Evolutionary conservation across 768 basidiomycete species (phyloP).

Genomic region (Boletus sp.): DNA sequence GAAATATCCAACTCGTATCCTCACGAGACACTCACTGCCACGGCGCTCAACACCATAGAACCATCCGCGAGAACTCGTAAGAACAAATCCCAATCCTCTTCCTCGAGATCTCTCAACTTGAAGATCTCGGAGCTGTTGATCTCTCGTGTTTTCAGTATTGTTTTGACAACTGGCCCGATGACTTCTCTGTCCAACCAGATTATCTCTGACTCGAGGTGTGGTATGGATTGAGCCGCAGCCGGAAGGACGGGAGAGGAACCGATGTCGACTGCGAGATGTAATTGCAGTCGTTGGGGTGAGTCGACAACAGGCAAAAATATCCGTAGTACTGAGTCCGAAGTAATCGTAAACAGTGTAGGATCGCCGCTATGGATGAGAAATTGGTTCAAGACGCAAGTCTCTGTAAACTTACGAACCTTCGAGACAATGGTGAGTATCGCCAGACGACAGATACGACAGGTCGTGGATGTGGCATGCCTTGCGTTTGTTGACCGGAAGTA

Average conservation of each 20-base stretch:
- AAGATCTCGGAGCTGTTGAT: conserved; percentile 22
- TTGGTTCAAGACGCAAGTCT: conserved; percentile 1
- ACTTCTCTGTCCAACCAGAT: conserved; percentile 71
- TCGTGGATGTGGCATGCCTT: conserved; percentile 71
- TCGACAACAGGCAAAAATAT: conserved; percentile 89
- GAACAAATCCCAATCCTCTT: conserved; percentile 80
- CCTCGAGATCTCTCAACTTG: conserved; percentile 58
- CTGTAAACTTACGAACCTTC: conserved; percentile 45
- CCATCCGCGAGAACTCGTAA: conserved; percentile 70
- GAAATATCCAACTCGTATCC: not conserved
- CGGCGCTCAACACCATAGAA: conserved; percentile 68
- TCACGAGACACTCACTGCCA: conserved; percentile 53
- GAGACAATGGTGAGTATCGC: conserved; percentile 68
- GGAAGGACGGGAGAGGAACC: conserved; percentile 55
- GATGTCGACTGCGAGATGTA: conserved; percentile 76
- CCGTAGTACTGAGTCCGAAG: conserved; percentile 77
- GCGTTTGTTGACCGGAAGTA: conserved; percentile 66
- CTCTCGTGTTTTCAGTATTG: conserved; percentile 38
- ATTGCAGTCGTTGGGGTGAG: conserved; percentile 77
- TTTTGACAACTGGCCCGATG: conserved; percentile 47
- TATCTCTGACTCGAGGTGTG: conserved; percentile 44
- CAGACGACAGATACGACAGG: conserved; percentile 68
- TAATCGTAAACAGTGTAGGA: conserved; percentile 78
- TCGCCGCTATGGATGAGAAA: conserved; percentile 52
- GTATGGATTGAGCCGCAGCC: conserved; percentile 28